Evolutionary conservation across 2,329 filamentous ascomycete species (phyloP).

Genomic region (Fusarium falciforme): DNA sequence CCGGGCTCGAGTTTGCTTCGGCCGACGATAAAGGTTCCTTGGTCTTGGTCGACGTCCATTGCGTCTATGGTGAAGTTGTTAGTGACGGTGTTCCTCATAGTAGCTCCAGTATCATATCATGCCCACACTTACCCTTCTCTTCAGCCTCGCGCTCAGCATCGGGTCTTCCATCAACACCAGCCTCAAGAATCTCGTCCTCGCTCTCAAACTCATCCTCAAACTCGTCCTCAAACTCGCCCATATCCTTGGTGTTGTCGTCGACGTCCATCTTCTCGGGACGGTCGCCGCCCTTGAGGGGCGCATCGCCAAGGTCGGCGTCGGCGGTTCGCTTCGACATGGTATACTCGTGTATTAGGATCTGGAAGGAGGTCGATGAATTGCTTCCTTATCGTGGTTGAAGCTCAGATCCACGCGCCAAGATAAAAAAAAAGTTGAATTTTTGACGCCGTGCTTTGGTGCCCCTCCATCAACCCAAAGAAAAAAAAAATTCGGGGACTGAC

Average conservation of each 20-base stretch:
- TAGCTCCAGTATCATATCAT: background rate
- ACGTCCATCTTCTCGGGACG: constrained; percentile 75
- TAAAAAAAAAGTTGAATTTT: constrained; percentile 34
- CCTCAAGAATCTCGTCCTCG: constrained; percentile 91
- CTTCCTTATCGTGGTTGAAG: background rate
- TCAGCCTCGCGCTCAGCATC: constrained; percentile 94
- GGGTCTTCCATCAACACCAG: constrained; percentile 90
- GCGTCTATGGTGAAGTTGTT: constrained; percentile 60
- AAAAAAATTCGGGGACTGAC: constrained; percentile 34
- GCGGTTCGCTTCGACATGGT: constrained; percentile 71
- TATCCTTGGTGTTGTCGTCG: constrained; percentile 67
- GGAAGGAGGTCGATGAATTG: background rate
- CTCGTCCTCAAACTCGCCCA: constrained; percentile 93
- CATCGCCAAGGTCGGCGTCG: constrained; percentile 58
- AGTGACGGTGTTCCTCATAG: background rate
- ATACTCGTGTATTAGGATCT: background rate
- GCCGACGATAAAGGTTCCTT: constrained; percentile 95
- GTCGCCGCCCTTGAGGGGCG: constrained; percentile 69
- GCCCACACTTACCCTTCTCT: constrained; percentile 65
- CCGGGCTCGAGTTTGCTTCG: constrained; percentile 90
- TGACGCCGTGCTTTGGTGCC: constrained; percentile 30
- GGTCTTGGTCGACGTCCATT: constrained; percentile 95
- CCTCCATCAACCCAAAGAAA: constrained; percentile 25
- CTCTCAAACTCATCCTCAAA: constrained; percentile 93
- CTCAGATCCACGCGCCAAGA: constrained; percentile 7